A percentile compares a stretch with the other conserved stretches of the same genome.
Evolutionary conservation across 2,329 filamentous ascomycete genomes (phyloP).

Genomic region (Aspergillus sp.): DNA sequence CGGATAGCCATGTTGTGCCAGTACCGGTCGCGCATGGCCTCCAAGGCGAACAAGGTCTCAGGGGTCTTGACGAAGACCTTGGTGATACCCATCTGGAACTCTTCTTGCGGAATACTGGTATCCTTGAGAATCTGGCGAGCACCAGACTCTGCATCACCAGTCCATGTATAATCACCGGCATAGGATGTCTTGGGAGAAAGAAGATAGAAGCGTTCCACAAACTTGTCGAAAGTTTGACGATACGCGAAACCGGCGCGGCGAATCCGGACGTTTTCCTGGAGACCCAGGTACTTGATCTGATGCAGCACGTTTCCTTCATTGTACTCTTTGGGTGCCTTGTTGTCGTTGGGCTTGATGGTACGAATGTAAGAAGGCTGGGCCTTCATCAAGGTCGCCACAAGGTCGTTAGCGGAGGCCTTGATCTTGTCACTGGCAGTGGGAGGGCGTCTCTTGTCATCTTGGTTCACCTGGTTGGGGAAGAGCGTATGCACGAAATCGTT

Average conservation of each 20-base stretch:
- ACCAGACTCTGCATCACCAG: constrained; percentile 80
- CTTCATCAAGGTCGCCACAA: constrained; percentile 95
- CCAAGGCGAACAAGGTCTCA: constrained; percentile 91
- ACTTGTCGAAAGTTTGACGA: constrained; percentile 95
- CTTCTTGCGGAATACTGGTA: constrained; percentile 89
- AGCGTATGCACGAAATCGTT: constrained; percentile 84
- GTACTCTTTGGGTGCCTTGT: constrained; percentile 93
- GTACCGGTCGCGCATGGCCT: constrained; percentile 96
- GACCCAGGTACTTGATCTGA: constrained; percentile 97
- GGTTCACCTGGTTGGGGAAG: constrained; percentile 90
- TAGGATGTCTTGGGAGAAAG: constrained; percentile 93
- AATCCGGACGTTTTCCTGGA: constrained; percentile 99
- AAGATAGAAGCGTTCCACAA: constrained; percentile 94
- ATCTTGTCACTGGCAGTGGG: constrained; percentile 97
- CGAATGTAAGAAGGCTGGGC: constrained; percentile 96
- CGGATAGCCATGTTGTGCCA: constrained; percentile 99
- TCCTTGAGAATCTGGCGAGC: constrained; percentile 93
- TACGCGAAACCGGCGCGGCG: constrained; percentile 95
- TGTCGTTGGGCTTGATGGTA: constrained; percentile 99
- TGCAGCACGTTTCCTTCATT: constrained; percentile 90
- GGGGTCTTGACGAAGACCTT: constrained; percentile 99
- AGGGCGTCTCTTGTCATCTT: constrained; percentile 90
- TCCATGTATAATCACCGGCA: constrained; percentile 96
- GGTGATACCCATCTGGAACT: constrained; percentile 94
- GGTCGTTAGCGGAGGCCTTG: constrained; percentile 86